Percentiles rank a stretch among this genome's conserved stretches.
These are phyloP conservation scores for Ophiostoma perfectum DNA, from an alignment of 2,329 filamentous ascomycete genomes.

Conservation along the genomic window DNA sequence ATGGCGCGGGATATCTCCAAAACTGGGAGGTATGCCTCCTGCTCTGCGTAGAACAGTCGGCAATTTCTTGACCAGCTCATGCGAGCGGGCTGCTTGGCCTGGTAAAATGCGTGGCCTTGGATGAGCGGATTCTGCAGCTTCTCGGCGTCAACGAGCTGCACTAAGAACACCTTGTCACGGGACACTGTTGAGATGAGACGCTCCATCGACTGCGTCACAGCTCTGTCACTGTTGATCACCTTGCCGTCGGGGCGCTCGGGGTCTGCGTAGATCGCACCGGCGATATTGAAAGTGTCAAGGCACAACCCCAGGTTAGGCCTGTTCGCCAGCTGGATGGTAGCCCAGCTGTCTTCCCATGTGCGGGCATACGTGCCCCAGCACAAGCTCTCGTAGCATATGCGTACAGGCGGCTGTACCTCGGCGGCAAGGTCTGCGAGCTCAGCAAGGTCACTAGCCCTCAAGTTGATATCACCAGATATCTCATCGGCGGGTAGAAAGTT, in stretches of 20 bases:
- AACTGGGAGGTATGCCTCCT: conserved; percentile 54
- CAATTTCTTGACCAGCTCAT: conserved; percentile 63
- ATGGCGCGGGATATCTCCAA: conserved; percentile 49
- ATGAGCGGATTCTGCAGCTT: conserved; percentile 44
- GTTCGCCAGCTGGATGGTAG: conserved; percentile 49
- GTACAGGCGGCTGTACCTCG: conserved; percentile 41
- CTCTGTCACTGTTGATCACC: conserved; percentile 38
- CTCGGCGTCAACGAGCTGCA: conserved; percentile 60
- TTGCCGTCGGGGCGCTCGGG: conserved; percentile 42
- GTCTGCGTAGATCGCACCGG: conserved; percentile 53
- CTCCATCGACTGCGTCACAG: conserved; percentile 42
- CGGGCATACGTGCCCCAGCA: conserved; percentile 55
- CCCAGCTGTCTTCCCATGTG: conserved; percentile 55
- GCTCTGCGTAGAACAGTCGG: conserved; percentile 54
- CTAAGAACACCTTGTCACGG: conserved; percentile 52
- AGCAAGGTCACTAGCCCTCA: conserved; percentile 50
- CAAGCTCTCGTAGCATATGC: conserved; percentile 57
- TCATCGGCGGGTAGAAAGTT: conserved; percentile 44
- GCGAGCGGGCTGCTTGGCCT: conserved; percentile 47
- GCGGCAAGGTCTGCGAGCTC: conserved; percentile 53
- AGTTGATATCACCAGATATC: conserved; percentile 35
- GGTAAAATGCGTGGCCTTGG: conserved; percentile 49
- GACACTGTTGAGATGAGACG: conserved; percentile 36
- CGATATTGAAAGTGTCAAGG: conserved; percentile 61
- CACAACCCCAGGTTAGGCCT: conserved; percentile 56